Evolutionary conservation across 1,139 yeast species (phyloP), one percentile per base, ranked within the genome.

Genomic region (Ogataea hybrid): DNA sequence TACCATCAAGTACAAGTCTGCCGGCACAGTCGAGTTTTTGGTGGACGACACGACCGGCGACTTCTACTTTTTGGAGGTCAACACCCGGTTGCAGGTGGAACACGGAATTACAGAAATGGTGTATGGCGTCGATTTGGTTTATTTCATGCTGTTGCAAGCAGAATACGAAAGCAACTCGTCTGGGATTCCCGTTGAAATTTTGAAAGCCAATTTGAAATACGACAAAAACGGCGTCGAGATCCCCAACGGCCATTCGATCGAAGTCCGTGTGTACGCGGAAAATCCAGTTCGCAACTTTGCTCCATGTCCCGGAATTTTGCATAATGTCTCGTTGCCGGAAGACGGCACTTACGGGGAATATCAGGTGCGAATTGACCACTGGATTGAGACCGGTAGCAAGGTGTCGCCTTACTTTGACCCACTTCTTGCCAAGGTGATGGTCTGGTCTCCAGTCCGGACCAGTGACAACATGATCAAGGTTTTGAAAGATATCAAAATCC

Each of bases 341-440:
- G 31, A 39, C 11, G 32, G 46, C 6, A n/a, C n/a, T 11, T 10
- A 15, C 6, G 50, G 44, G 15, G 47, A 38, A 11, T 55, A 50
- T 30, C 53, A 48, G 22, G 48, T 64, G 9, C 53, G 70, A 52
- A 48, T 65, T 38, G 70, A 66, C 43, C 68, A 64, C 45, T 67
- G 70, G 69, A 58, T 66, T 14, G 53, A 62, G 8, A 64, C 67
- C 12, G 70, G 70, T 17, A 52, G 62, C 14, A 63, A 61, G 35
- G 54, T 66, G 10, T 64, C 70, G 3, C 69, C 70, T 5, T 65
- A 66, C 43, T 66, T 64, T 53, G 70, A 66, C 46, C 70, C 70
- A 2, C 54, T 66, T 22, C 47, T 66, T 16, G 70, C 69, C 10
- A 67, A 66, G 43, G 57, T 65, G 14, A 64, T 66, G 64, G 66